Evolutionary conservation across 2,329 filamentous ascomycete species (phyloP).

Genomic region (Incumbomyces delicatus): DNA sequence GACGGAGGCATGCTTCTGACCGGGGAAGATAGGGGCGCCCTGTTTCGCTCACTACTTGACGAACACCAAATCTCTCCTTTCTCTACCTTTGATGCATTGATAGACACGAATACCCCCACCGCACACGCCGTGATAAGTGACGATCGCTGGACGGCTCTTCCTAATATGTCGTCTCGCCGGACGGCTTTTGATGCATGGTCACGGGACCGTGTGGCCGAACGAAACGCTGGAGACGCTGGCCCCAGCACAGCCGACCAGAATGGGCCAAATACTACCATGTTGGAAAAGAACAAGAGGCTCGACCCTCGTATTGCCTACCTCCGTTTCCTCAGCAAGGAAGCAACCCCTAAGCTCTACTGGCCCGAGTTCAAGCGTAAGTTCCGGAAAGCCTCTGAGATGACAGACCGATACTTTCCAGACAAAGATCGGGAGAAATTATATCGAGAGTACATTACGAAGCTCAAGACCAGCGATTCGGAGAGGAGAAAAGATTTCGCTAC

Average conservation of each 20-base stretch:
- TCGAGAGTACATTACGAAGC: constrained; percentile 35
- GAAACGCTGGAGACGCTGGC: constrained; percentile 46
- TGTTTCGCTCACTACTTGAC: constrained; percentile 79
- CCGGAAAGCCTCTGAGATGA: constrained; percentile 69
- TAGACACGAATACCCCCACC: constrained; percentile 55
- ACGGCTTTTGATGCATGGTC: constrained; percentile 82
- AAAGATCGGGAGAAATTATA: constrained; percentile 42
- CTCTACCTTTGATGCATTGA: constrained; percentile 79
- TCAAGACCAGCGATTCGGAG: constrained; percentile 37
- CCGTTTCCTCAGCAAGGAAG: constrained; percentile 67
- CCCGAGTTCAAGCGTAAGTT: constrained; percentile 90
- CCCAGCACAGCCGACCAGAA: background rate
- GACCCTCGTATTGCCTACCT: constrained; percentile 79
- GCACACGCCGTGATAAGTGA: constrained; percentile 62
- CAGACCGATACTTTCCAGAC: constrained; percentile 33
- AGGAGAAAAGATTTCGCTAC: constrained; percentile 37
- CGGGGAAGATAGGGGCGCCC: constrained; percentile 61
- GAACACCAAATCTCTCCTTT: constrained; percentile 78
- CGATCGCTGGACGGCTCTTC: constrained; percentile 70
- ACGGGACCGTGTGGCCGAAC: constrained; percentile 59
- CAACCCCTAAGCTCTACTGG: constrained; percentile 91
- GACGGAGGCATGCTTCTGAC: constrained; percentile 57
- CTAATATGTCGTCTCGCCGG: constrained; percentile 69
- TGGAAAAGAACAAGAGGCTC: constrained; percentile 55
- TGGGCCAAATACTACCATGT: background rate